Evolutionary conservation across 2,329 filamentous ascomycete genomes (phyloP), one percentile per base, ranked within the genome.

Genomic region (Tolypocladium ophioglossoides): DNA sequence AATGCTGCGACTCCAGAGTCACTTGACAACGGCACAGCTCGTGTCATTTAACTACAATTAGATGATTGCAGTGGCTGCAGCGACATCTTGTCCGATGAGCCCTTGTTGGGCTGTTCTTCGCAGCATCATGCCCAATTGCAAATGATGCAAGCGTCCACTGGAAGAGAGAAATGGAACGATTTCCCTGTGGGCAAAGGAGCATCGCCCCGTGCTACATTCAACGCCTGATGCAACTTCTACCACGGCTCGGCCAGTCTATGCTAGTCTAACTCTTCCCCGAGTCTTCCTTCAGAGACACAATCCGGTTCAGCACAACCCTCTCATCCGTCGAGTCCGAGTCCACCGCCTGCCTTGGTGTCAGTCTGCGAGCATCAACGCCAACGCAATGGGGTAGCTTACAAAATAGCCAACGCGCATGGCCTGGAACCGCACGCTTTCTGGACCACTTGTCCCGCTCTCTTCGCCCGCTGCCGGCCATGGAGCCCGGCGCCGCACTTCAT

Each of bases 281-380:
- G 66, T 95, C 89, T 71, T 96, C 91, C 75, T 95, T 95, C 65
- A 96, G 71, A 50, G 87, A 88, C 20, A 97, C 91, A 64, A 97
- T 96, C 51, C 90, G 81, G 73, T 97, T 97, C 30, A 97, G 73
- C 51, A 97, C 82, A 59, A 95, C 76, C 69, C 86, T 89, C 18
- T 89, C 87, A 35, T 83, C 81, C 0, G 82, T 87, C 56, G 83
- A 88, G 63, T 95, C 90, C 51, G 79, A 82, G 67, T 96, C 91
- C 68, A 95, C 77, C 57, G 75, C 84, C 84, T 78, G 22, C 4
- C 18, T 30, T 9, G 9, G 4, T 27, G 24, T 47, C 16, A 47
- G 44, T 12, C 27, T 32, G 22, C 18, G 44, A n/a, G 16, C 5
- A 18, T 2, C 32, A 37, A 24, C 35, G 65, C 57, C 50, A 20